phyloP scores from a whole-genome alignment of 768 basidiomycete species.

The Omphalotus guepiniiformis region DNA sequence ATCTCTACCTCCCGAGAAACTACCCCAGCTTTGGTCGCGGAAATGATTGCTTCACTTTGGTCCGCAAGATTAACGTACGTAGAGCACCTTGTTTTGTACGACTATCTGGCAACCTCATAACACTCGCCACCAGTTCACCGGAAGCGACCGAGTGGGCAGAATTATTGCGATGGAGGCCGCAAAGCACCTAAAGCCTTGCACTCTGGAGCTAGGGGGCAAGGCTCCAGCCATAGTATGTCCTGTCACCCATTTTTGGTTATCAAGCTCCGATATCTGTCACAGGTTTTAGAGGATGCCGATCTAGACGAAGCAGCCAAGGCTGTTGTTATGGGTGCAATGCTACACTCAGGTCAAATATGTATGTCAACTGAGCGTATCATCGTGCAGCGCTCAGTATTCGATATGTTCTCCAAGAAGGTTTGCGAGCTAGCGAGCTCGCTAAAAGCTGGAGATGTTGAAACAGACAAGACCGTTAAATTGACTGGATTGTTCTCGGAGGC shows the following conservation, averaged over 20 bases:
- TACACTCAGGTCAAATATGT: conserved; percentile 52
- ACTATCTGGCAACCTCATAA: background rate
- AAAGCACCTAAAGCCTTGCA: conserved; percentile 50
- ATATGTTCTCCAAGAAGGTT: conserved; percentile 31
- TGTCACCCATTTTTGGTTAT: no score
- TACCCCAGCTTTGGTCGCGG: conserved; percentile 29
- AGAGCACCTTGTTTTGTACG: background rate
- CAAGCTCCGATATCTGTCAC: no score
- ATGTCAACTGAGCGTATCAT: conserved; percentile 60
- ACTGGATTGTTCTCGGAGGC: conserved; percentile 39
- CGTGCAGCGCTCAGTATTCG: conserved; percentile 37
- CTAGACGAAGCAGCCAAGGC: conserved; percentile 48
- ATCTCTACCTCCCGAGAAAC: conserved; percentile 5
- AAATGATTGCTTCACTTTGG: conserved; percentile 51
- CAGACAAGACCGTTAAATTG: conserved; percentile 25
- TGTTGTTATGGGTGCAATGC: conserved; percentile 39
- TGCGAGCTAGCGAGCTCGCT: conserved; percentile 26
- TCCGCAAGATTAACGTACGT: conserved; percentile 50
- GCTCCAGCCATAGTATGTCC: conserved; percentile 43
- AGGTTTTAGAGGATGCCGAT: conserved; percentile 53
- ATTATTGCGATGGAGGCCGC: conserved; percentile 52
- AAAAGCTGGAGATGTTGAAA: conserved; percentile 32
- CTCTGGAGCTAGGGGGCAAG: conserved; percentile 55
- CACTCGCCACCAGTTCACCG: conserved; percentile 48
- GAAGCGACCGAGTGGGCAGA: conserved; percentile 49